Base-by-base conservation (phyloP, 169 alveolate species). In the Amoebophrya sp. region DNA sequence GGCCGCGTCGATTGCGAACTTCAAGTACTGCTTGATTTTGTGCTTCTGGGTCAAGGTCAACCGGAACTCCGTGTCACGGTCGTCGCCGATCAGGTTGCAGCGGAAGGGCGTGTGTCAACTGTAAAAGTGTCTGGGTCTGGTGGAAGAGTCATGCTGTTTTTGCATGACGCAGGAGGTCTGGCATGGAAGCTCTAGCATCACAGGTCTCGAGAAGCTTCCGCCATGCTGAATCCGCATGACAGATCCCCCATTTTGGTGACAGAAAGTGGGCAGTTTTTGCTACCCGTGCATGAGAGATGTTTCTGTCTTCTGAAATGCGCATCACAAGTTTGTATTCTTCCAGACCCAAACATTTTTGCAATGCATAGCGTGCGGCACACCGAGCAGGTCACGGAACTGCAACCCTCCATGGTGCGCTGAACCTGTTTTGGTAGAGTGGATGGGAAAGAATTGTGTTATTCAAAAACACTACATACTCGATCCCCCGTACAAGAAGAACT, bases 321-420 rank as follows among this genome's bases (percentile, higher is more conserved):
- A n/a, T n/a, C n/a, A n/a, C n/a, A n/a, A n/a, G n/a, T n/a, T n/a
- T n/a, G n/a, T n/a, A n/a, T n/a, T n/a, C n/a, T n/a, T n/a, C n/a
- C n/a, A n/a, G n/a, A n/a, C n/a, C n/a, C n/a, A n/a, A n/a, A n/a
- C n/a, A n/a, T n/a, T n/a, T n/a, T n/a, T n/a, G n/a, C n/a, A n/a
- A n/a, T n/a, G n/a, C n/a, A n/a, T n/a, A n/a, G n/a, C n/a, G n/a
- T 66, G 29, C 83, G 83, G 83, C 83, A 66, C 35, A 66, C 83
- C 32, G 83, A 66, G 32, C 83, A 66, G 32, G 83, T 66, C 83
- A 66, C 83, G 35, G 83, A 66, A 66, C 32, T 7, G 32, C 83
- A 66, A 25, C 83, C 83, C 35, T 66, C 83, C 83, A 66, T 66
- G 83, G 83, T 66, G 83, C 83, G 83, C 83, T 66, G 83, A 25